phyloP scores from a whole-genome alignment of 225 moss, liverwort and hornwort species.

The Bryum argenteum region DNA sequence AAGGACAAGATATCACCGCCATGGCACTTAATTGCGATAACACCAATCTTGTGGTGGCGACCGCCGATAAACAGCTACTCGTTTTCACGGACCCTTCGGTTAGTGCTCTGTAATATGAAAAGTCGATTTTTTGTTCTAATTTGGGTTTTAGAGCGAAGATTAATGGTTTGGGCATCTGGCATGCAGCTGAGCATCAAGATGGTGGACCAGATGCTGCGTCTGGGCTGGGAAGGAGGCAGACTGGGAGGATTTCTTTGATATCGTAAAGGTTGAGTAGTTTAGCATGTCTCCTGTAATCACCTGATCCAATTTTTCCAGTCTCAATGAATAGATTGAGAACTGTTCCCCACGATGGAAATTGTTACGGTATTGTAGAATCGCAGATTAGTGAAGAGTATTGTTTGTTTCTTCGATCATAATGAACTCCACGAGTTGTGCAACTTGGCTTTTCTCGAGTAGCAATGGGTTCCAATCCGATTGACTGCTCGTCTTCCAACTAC shows the following conservation, averaged over 20 bases:
- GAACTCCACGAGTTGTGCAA: constrained; percentile 39
- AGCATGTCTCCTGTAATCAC: constrained; percentile 29
- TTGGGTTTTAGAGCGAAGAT: no score
- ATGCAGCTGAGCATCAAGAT: constrained; percentile 90
- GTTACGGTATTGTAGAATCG: constrained; percentile 35
- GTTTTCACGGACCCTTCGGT: constrained; percentile 89
- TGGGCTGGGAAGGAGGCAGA: constrained; percentile 90
- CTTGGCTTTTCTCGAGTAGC: constrained; percentile 14
- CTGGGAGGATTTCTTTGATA: constrained; percentile 67
- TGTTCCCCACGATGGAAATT: constrained; percentile 36
- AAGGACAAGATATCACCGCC: constrained; percentile 89
- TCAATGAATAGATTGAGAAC: constrained; percentile 42
- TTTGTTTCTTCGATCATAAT: constrained; percentile 27
- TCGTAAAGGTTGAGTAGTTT: constrained; percentile 22
- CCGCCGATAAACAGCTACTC: constrained; percentile 77
- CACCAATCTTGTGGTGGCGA: constrained; percentile 83
- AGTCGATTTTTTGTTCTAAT: constrained; percentile 20
- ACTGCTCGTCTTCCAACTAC: no score
- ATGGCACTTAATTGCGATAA: constrained; percentile 82
- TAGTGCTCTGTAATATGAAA: no score
- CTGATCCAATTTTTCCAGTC: constrained; percentile 35
- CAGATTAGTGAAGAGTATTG: constrained; percentile 35
- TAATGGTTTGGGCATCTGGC: constrained; percentile 6
- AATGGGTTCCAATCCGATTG: no score
- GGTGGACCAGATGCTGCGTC: constrained; percentile 83